A percentile compares a stretch with the other conserved stretches of the same genome.
These are phyloP conservation scores for Cryptomeria japonica DNA, from an alignment of 75 land plant species.

Conservation along the genomic window DNA sequence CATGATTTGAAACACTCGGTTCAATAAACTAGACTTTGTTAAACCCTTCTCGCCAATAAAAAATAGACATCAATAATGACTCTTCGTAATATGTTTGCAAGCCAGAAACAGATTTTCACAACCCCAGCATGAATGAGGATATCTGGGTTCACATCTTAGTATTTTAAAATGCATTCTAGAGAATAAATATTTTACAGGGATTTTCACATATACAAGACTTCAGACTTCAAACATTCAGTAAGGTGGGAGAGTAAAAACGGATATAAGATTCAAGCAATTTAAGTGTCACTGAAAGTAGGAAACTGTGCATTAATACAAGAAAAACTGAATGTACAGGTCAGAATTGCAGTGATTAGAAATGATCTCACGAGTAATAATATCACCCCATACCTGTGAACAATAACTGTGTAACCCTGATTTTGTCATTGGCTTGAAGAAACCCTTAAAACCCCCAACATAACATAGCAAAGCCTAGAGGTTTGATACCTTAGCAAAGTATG, in stretches of 20 bases:
- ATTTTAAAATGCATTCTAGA: background rate
- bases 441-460: background rate
- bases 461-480: background rate
- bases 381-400: background rate
- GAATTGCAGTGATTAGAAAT: background rate
- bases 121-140: background rate
- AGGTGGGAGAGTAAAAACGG: too few relatives aligned
- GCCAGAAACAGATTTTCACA: background rate
- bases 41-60: too few relatives aligned
- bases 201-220: too few relatives aligned
- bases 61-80: too few relatives aligned
- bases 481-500: background rate
- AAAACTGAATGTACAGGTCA: background rate
- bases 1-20: background rate
- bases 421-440: background rate
- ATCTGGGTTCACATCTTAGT: background rate
- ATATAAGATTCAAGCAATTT: too few relatives aligned
- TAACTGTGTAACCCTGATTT: background rate
- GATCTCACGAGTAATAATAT: background rate
- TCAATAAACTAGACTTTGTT: too few relatives aligned
- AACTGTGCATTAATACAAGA: background rate
- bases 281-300: too few relatives aligned
- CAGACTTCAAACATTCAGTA: too few relatives aligned
- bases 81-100: background rate
- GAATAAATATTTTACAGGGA: background rate